phyloP scores from a whole-genome alignment of 2,329 filamentous ascomycete genomes.

The Chaetomium globosum region DNA sequence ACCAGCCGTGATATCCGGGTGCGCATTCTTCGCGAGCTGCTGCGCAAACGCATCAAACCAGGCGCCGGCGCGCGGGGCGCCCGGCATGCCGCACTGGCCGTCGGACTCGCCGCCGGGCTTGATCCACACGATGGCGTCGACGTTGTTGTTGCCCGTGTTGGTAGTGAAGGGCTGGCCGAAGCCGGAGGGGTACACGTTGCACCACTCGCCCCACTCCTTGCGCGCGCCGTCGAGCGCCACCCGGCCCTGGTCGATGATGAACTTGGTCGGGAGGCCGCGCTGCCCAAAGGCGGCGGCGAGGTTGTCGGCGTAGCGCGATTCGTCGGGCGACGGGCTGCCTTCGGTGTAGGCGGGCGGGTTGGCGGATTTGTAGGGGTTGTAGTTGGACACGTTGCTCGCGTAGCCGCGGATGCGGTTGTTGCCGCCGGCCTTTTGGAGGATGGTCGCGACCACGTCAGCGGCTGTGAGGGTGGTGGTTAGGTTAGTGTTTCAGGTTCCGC shows the following conservation, averaged over 20 bases:
- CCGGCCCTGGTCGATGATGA: slow-evolving; percentile 51
- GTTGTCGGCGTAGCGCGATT: slow-evolving; percentile 19
- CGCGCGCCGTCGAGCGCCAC: slow-evolving; percentile 44
- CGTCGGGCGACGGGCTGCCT: not conserved
- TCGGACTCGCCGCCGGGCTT: slow-evolving; percentile 51
- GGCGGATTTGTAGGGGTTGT: slow-evolving; percentile 43
- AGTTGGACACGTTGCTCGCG: slow-evolving; percentile 51
- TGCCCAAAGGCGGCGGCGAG: slow-evolving; percentile 44
- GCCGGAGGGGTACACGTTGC: slow-evolving; percentile 46
- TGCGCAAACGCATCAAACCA: not conserved
- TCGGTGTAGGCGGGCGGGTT: not conserved
- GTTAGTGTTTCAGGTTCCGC: not conserved
- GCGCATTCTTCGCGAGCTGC: not conserved
- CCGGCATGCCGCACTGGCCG: slow-evolving; percentile 32
- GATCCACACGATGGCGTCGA: slow-evolving; percentile 50
- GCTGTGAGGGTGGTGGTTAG: slow-evolving; percentile 36
- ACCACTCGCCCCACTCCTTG: slow-evolving; percentile 48
- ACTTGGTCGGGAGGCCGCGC: slow-evolving; percentile 46
- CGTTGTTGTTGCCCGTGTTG: slow-evolving; percentile 40
- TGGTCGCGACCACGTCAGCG: slow-evolving; percentile 46
- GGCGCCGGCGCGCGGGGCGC: too few species aligned
- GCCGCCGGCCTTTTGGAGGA: slow-evolving; percentile 42
- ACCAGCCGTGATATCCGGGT: not conserved
- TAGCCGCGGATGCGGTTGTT: slow-evolving; percentile 45
- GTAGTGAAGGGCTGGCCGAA: slow-evolving; percentile 47